These are phyloP conservation scores for Clonostachys rhizophaga DNA, from an alignment of 2,329 filamentous ascomycete genomes.

Conservation along the genomic window DNA sequence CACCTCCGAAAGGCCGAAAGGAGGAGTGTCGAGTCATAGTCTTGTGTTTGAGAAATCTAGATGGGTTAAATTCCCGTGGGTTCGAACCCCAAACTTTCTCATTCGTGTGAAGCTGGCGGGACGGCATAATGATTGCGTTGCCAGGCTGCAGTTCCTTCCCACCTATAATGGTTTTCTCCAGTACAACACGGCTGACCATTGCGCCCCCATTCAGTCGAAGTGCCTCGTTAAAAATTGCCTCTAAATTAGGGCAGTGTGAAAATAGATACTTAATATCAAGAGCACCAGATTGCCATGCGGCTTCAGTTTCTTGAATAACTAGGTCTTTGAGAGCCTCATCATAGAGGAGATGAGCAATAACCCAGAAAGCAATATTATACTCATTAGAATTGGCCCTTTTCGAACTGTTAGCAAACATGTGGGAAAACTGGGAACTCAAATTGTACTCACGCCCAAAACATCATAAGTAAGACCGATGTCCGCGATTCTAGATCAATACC, in stretches of 20 bases:
- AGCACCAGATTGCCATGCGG: not conserved
- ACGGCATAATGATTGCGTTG: not conserved
- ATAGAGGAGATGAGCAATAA: not conserved
- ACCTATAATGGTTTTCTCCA: not conserved
- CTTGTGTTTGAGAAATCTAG: not conserved
- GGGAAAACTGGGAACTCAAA: not conserved
- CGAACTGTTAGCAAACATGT: not conserved
- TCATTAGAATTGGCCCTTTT: not conserved
- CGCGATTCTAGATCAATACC: not conserved
- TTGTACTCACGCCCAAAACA: not conserved
- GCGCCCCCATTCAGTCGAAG: not conserved
- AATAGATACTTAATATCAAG: not conserved
- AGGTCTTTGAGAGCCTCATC: not conserved
- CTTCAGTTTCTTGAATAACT: not conserved
- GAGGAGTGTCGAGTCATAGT: not conserved
- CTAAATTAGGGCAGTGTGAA: not conserved
- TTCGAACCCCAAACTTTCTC: not conserved
- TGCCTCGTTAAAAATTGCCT: not conserved
- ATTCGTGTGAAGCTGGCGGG: not conserved
- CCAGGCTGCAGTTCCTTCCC: not conserved
- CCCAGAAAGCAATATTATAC: constrained; percentile 1
- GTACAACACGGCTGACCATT: not conserved
- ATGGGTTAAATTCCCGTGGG: not conserved
- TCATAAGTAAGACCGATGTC: not conserved
- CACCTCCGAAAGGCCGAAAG: not conserved